These are phyloP conservation scores for Agrostemma githago DNA, from an alignment of 148 eudicot genomes.

Conservation along the genomic window DNA sequence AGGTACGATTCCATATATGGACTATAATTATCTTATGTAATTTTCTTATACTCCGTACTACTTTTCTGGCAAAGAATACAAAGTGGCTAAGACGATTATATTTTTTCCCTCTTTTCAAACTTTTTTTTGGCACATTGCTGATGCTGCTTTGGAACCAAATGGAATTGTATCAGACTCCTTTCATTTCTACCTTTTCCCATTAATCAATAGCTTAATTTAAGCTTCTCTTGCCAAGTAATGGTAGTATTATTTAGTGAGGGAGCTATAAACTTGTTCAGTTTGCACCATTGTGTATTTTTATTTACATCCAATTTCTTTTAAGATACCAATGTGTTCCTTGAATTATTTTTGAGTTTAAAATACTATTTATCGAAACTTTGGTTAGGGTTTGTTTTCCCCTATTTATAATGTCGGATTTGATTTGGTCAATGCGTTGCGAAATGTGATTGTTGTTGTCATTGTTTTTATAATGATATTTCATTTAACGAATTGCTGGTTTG, in stretches of 20 bases:
- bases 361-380: not conserved
- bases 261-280: not conserved
- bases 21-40: not conserved
- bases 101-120: not conserved
- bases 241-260: not conserved
- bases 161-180: not conserved
- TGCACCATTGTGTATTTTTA: not conserved
- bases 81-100: not conserved
- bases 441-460: not conserved
- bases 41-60: not conserved
- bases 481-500: not conserved
- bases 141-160: not conserved
- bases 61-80: not conserved
- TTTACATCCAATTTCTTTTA: not conserved
- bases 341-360: not conserved
- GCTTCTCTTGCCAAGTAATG: not conserved
- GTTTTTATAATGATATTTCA: not conserved
- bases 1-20: conserved; percentile 37
- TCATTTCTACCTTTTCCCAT: not conserved
- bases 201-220: not conserved
- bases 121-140: not conserved
- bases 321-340: not conserved
- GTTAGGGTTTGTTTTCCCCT: not conserved
- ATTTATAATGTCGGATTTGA: not conserved
- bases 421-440: not conserved